Percentiles rank a stretch among this genome's conserved stretches.
Conservation (phyloP, 1,139 yeast genomes). For the Debaryomyces subglobosus region DNA sequence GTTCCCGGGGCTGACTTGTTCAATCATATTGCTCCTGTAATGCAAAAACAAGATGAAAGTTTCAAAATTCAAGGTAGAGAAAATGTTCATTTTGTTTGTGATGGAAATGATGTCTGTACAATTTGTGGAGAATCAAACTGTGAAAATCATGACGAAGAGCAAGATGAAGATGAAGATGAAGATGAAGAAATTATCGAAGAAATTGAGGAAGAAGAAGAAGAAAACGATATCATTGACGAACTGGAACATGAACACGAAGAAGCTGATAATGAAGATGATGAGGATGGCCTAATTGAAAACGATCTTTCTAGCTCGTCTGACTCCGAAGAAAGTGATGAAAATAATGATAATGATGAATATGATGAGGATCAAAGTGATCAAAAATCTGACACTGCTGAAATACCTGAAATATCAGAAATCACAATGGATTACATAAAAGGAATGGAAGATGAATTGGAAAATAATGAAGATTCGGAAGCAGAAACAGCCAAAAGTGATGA, state of each 20-base stretch:
- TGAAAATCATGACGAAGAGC: slow-evolving; percentile 45
- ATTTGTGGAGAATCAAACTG: slow-evolving; percentile 73
- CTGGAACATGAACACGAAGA: slow-evolving; percentile 18
- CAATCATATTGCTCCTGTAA: slow-evolving; percentile 60
- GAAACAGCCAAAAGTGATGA: slow-evolving; percentile 34
- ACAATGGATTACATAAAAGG: slow-evolving; percentile 40
- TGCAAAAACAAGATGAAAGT: slow-evolving; percentile 10
- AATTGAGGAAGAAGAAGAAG: slow-evolving; percentile 27
- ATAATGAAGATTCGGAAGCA: slow-evolving; percentile 29
- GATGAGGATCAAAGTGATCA: slow-evolving; percentile 12
- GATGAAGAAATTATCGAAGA: slow-evolving; percentile 18
- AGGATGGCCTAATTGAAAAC: slow-evolving; percentile 27
- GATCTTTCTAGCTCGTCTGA: slow-evolving; percentile 24
- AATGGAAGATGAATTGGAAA: slow-evolving; percentile 33
- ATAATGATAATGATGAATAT: slow-evolving; percentile 13
- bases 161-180: background rate
- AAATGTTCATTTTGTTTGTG: slow-evolving; percentile 74
- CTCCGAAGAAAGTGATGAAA: slow-evolving; percentile 17
- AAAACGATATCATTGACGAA: slow-evolving; percentile 13
- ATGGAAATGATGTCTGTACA: slow-evolving; percentile 65
- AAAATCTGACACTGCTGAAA: slow-evolving; percentile 17
- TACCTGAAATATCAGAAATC: slow-evolving; percentile 25
- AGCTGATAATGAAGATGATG: slow-evolving; percentile 11
- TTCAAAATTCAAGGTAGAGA: slow-evolving; percentile 40
- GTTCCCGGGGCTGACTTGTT: slow-evolving; percentile 93